Percentiles rank a stretch among this genome's conserved stretches.
Evolutionary conservation across 2,329 filamentous ascomycete species (phyloP).

Genomic region (Cryphonectria parasitica): DNA sequence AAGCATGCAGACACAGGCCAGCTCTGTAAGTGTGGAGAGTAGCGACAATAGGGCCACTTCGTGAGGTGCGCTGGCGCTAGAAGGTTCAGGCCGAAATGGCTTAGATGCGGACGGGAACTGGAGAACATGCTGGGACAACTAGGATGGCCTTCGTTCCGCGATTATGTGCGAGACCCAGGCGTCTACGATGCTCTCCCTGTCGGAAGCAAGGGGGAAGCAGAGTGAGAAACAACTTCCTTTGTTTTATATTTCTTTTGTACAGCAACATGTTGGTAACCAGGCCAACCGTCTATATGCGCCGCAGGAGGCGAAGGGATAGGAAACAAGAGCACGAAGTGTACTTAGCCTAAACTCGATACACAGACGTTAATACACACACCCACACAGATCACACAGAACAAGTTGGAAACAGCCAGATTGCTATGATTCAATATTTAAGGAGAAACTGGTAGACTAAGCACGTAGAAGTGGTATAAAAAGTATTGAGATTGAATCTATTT

Average conservation of each 20-base stretch:
- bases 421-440: too few relatives aligned
- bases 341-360: background rate
- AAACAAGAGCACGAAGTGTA: background rate
- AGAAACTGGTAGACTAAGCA: too few relatives aligned
- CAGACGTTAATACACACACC: background rate
- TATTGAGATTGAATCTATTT: too few relatives aligned
- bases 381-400: background rate
- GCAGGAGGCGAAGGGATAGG: background rate
- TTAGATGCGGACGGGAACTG: background rate
- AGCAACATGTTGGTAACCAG: background rate
- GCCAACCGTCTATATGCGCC: background rate
- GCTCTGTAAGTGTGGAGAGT: background rate
- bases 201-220: background rate
- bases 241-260: background rate
- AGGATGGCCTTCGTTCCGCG: background rate
- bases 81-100: background rate
- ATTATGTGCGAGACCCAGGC: background rate
- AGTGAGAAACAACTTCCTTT: background rate
- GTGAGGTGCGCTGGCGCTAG: background rate
- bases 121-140: background rate
- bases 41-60: background rate
- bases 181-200: background rate
- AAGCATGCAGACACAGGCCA: background rate
- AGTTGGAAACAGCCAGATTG: too few relatives aligned
- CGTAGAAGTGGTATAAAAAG: too few relatives aligned